Percentiles rank a stretch among this genome's conserved stretches.
Evolutionary conservation across 345 rosid genomes (phyloP).

Genomic region (Angophora floribunda): DNA sequence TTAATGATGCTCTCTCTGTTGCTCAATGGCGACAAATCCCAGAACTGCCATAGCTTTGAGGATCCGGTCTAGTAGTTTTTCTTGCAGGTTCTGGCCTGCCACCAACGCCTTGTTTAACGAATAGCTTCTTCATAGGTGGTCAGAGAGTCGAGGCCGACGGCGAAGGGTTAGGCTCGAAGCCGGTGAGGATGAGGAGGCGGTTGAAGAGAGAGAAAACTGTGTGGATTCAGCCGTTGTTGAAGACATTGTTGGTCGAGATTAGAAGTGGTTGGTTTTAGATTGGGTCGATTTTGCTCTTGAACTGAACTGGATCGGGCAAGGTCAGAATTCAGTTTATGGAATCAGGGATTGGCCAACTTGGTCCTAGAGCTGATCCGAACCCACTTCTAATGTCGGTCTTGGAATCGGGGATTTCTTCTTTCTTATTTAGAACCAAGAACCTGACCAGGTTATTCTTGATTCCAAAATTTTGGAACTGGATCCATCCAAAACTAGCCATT

Average conservation of each 20-base stretch:
- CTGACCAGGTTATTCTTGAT: rapidly evolving
- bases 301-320: not conserved
- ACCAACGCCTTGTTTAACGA: constrained; percentile 11
- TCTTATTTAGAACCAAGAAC: rapidly evolving
- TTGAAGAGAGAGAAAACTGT: too few relatives aligned
- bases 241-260: constrained; percentile 18
- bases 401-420: not conserved
- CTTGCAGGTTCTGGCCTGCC: constrained; percentile 18
- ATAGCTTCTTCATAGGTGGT: constrained; percentile 25
- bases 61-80: too few relatives aligned
- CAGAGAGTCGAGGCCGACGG: not conserved
- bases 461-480: rapidly evolving
- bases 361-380: not conserved
- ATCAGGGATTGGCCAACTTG: not conserved
- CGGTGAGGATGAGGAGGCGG: not conserved
- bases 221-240: constrained; percentile 31
- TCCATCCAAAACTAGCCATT: rapidly evolving
- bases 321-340: not conserved
- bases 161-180: not conserved
- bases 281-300: rapidly evolving
- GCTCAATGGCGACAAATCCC: too few relatives aligned
- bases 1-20: too few relatives aligned
- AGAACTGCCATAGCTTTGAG: too few relatives aligned
- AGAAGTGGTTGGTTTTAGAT: rapidly evolving
- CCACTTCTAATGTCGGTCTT: not conserved